A percentile compares a stretch with the other conserved stretches of the same genome.
phyloP scores from a whole-genome alignment of 441 rosid genomes.

The Gossypium laxum region DNA sequence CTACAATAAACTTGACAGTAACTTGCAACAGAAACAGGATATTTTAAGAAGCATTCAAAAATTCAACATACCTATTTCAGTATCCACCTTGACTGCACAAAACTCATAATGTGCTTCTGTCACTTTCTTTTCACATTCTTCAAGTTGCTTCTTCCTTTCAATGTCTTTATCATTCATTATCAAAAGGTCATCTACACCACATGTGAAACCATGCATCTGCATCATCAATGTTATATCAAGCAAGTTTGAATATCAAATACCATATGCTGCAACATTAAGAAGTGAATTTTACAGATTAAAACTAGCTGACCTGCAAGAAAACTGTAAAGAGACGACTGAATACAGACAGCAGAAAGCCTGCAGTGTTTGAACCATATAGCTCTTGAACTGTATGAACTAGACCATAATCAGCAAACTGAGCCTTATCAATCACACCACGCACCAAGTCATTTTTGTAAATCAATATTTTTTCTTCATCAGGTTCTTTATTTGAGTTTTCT shows the following conservation, averaged over 20 bases:
- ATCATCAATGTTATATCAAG: conserved; percentile 25
- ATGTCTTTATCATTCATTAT: conserved; percentile 53
- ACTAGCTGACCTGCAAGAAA: conserved; percentile 67
- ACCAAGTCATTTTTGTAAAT: conserved; percentile 62
- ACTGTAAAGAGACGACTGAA: conserved; percentile 86
- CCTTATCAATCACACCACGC: conserved; percentile 94
- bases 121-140: conserved; percentile 60
- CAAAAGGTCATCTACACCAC: conserved; percentile 97
- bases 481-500: conserved; percentile 25
- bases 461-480: conserved; percentile 61
- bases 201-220: conserved; percentile 95
- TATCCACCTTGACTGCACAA: conserved; percentile 45
- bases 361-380: conserved; percentile 81
- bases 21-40: conserved; percentile 8
- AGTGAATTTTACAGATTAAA: conserved; percentile 9
- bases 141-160: conserved; percentile 66
- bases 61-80: conserved; percentile 38
- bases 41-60: background rate
- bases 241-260: conserved; percentile 18
- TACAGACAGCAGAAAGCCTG: conserved; percentile 77
- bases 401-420: conserved; percentile 96
- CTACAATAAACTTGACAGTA: background rate
- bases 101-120: conserved; percentile 63
- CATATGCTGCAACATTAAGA: conserved; percentile 16
- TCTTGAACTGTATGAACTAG: conserved; percentile 92